A percentile compares a stretch with the other conserved stretches of the same genome.
These are phyloP conservation scores for Coprinopsis strossmayeri DNA, from an alignment of 768 basidiomycete species.

Conservation along the genomic window DNA sequence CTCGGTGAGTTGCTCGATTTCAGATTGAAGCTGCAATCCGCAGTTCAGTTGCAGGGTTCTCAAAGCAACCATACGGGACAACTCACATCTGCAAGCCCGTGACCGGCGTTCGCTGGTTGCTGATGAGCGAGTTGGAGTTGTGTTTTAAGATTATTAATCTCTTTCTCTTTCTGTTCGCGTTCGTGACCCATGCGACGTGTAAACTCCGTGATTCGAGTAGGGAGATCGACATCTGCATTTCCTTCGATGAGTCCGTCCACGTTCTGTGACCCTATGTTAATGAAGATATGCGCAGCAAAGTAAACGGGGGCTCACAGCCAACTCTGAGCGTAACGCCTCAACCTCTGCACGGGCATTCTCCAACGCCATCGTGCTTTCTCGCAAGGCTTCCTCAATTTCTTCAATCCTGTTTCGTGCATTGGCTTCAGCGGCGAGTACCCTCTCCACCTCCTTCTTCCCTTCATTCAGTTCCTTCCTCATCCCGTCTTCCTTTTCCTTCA, in stretches of 20 bases:
- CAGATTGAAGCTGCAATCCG: slow-evolving; percentile 1
- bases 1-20: slow-evolving; percentile 1
- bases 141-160: slow-evolving; percentile 1
- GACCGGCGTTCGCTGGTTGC: too few species aligned
- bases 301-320: slow-evolving; percentile 46
- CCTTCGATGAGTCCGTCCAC: slow-evolving; percentile 53
- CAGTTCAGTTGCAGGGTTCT: background rate
- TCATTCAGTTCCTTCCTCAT: slow-evolving; percentile 67
- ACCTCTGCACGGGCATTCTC: slow-evolving; percentile 91
- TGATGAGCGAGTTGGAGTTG: background rate
- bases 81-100: too few species aligned
- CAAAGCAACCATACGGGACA: slow-evolving; percentile 7
- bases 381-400: slow-evolving; percentile 85
- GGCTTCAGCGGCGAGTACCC: slow-evolving; percentile 54
- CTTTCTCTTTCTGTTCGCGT: slow-evolving; percentile 8
- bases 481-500: slow-evolving; percentile 68
- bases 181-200: slow-evolving; percentile 7
- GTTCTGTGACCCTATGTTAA: slow-evolving; percentile 38
- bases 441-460: slow-evolving; percentile 60
- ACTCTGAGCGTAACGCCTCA: slow-evolving; percentile 67
- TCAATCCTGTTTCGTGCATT: slow-evolving; percentile 59
- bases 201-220: slow-evolving; percentile 13
- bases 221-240: slow-evolving; percentile 31
- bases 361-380: slow-evolving; percentile 80
- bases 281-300: background rate